A percentile compares a stretch with the other conserved stretches of the same genome.
Conservation (phyloP, 2,329 filamentous ascomycete species). For the Thyridium curvatum region DNA sequence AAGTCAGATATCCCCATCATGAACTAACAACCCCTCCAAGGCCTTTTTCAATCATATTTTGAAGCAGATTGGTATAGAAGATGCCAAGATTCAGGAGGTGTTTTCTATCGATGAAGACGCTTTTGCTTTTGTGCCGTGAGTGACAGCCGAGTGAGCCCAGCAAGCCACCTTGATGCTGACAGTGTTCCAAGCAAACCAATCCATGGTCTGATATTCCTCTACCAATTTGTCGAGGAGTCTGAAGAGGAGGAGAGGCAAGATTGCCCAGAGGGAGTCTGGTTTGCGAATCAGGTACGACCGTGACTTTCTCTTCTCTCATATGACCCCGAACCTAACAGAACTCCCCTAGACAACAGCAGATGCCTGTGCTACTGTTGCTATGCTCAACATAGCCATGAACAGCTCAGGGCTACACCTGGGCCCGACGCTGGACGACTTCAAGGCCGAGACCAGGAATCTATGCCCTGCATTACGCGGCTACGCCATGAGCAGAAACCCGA, state of each 20-base stretch:
- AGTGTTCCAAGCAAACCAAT: conserved; percentile 55
- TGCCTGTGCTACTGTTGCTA: conserved; percentile 84
- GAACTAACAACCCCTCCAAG: conserved; percentile 34
- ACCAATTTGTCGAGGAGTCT: conserved; percentile 57
- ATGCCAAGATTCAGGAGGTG: conserved; percentile 71
- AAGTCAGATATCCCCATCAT: no score
- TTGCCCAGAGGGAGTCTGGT: conserved; percentile 67
- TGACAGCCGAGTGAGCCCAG: conserved; percentile 2
- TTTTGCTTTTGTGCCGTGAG: conserved; percentile 57
- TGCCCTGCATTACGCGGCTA: conserved; percentile 70
- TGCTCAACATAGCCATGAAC: conserved; percentile 94
- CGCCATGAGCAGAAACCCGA: conserved; percentile 65
- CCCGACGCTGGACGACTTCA: conserved; percentile 64
- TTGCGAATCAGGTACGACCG: conserved; percentile 71
- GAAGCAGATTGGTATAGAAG: conserved; percentile 66
- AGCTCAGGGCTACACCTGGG: conserved; percentile 61
- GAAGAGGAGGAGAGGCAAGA: conserved; percentile 46
- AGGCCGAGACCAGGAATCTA: conserved; percentile 61
- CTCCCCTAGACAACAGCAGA: conserved; percentile 64
- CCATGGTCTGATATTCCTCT: conserved; percentile 85
- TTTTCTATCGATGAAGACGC: conserved; percentile 63
- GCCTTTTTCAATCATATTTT: conserved; percentile 84
- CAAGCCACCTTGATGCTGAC: conserved; percentile 15
- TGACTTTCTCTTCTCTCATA: neutral
- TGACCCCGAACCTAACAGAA: conserved; percentile 6